Percentiles rank a stretch among this genome's conserved stretches.
Conservation (phyloP, 202 grass and related monocot genomes). For the Cymbopogon flexuosus region DNA sequence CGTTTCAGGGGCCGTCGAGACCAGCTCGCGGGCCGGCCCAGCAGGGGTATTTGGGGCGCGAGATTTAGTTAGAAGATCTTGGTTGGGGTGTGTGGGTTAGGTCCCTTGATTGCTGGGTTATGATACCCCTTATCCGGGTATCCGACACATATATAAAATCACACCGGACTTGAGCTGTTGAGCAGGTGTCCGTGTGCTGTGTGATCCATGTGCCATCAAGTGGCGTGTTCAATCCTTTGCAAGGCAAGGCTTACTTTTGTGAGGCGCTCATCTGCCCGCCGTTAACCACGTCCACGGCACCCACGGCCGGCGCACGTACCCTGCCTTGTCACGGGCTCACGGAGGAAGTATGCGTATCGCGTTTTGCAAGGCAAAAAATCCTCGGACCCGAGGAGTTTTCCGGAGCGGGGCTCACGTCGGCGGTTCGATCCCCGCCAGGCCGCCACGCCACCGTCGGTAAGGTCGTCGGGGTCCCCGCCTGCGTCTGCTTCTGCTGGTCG, state of each 20-base stretch:
- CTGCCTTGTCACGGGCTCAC: background rate
- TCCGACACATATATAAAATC: background rate
- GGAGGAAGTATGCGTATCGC: background rate
- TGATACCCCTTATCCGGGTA: too few relatives aligned
- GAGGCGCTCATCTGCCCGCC: background rate
- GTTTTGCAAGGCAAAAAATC: background rate
- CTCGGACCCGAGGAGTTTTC: background rate
- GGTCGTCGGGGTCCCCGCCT: background rate
- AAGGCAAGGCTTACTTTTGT: background rate
- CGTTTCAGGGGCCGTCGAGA: too few relatives aligned
- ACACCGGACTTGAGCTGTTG: background rate
- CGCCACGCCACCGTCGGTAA: background rate
- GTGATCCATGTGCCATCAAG: background rate
- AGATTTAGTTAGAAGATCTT: too few relatives aligned
- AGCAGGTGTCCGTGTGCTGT: background rate
- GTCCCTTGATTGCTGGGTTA: too few relatives aligned
- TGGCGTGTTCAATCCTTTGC: background rate
- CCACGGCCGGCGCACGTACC: too few relatives aligned
- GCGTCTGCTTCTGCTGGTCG: too few relatives aligned
- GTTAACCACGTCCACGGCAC: background rate
- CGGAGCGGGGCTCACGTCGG: slow-evolving; percentile 13
- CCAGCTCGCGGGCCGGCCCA: too few relatives aligned
- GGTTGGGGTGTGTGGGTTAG: too few relatives aligned
- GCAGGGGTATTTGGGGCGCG: too few relatives aligned
- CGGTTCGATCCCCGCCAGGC: background rate